A percentile compares a stretch with the other conserved stretches of the same genome.
Evolutionary conservation across 2,329 filamentous ascomycete species (phyloP).

Genomic region (Pseudogymnoascus sp.): DNA sequence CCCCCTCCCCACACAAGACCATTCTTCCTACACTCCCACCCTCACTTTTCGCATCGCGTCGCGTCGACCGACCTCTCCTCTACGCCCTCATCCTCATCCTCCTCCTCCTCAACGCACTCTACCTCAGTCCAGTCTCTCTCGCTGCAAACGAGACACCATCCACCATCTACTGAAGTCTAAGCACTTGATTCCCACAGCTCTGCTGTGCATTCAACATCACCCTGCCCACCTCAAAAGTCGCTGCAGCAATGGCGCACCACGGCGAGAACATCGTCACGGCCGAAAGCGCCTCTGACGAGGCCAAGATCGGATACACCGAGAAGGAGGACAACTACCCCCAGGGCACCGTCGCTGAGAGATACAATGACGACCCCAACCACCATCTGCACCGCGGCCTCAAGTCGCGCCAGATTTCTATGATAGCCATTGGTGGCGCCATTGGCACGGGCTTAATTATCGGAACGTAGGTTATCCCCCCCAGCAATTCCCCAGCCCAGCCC

Average conservation of each 20-base stretch:
- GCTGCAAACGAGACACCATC: not conserved
- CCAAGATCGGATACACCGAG: not conserved
- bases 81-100: not conserved
- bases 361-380: conserved; percentile 18
- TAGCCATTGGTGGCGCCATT: conserved; percentile 67
- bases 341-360: not conserved
- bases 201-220: conserved; percentile 3
- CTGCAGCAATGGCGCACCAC: conserved; percentile 3
- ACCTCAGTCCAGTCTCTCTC: not conserved
- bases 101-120: not conserved
- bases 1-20: not conserved
- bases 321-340: not conserved
- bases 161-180: not conserved
- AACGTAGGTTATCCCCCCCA: conserved; percentile 29
- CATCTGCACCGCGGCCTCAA: conserved; percentile 42
- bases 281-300: not conserved
- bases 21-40: not conserved
- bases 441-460: conserved; percentile 66
- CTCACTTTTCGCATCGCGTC: not conserved
- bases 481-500: not conserved
- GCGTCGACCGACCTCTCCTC: not conserved
- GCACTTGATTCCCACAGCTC: not conserved
- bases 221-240: not conserved
- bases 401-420: conserved; percentile 50
- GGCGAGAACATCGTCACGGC: not conserved